Percentiles rank a stretch among this genome's conserved stretches.
phyloP scores from a whole-genome alignment of 2,329 filamentous ascomycete species.

The Pseudogymnoascus sp. region DNA sequence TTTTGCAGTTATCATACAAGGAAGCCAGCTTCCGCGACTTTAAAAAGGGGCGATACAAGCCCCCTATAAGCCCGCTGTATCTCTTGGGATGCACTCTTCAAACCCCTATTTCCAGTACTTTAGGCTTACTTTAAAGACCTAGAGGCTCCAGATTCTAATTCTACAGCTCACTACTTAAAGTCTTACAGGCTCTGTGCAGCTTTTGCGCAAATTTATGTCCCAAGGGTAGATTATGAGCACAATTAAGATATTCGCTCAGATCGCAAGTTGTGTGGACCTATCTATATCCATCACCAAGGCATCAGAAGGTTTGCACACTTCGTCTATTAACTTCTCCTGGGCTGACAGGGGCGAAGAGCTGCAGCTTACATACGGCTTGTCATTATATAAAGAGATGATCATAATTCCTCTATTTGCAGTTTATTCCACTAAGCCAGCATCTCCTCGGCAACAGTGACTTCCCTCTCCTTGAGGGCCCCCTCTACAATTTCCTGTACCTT shows the following conservation, averaged over 20 bases:
- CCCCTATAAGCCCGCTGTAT: background rate
- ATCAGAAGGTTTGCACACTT: background rate
- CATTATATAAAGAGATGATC: background rate
- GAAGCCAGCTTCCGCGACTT: background rate
- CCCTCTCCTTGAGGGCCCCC: background rate
- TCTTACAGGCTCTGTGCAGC: background rate
- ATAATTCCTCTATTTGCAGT: slow-evolving; percentile 4
- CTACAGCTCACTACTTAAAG: background rate
- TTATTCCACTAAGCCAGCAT: background rate
- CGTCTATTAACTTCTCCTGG: background rate
- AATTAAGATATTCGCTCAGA: background rate
- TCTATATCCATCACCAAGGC: background rate
- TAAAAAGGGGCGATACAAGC: background rate
- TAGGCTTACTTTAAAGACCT: background rate
- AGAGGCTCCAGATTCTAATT: background rate
- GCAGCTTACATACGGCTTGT: background rate
- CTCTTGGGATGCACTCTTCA: background rate
- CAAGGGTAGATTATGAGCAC: no score
- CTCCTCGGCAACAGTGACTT: background rate
- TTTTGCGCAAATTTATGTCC: background rate
- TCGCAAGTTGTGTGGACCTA: background rate
- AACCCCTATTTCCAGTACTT: background rate
- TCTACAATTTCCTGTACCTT: background rate
- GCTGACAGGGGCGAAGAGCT: background rate
- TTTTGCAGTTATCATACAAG: background rate